phyloP scores from a whole-genome alignment of 257 asterid genomes.

The Craterostigma plantagineum region DNA sequence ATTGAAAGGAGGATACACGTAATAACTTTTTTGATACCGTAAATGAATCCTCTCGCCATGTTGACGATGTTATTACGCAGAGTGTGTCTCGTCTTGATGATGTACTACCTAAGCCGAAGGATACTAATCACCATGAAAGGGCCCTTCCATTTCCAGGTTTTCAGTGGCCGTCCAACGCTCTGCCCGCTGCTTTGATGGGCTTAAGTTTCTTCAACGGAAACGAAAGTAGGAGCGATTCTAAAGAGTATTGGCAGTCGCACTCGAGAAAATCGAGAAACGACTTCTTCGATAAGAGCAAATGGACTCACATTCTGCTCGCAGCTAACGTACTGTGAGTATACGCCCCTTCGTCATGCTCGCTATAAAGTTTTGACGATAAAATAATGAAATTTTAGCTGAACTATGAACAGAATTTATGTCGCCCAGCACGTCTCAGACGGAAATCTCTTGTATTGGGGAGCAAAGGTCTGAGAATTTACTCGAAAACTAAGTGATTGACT shows the following conservation, averaged over 20 bases:
- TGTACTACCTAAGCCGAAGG: slow-evolving; percentile 26
- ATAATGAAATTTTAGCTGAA: slow-evolving; percentile 6
- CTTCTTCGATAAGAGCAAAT: slow-evolving; percentile 38
- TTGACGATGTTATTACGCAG: slow-evolving; percentile 23
- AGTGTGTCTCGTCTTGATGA: slow-evolving; percentile 24
- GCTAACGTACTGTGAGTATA: slow-evolving; percentile 62
- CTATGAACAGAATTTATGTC: slow-evolving; percentile 37
- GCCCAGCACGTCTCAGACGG: slow-evolving; percentile 60
- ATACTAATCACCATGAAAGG: slow-evolving; percentile 25
- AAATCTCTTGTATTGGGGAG: slow-evolving; percentile 59
- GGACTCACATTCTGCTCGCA: slow-evolving; percentile 59
- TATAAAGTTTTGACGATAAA: not conserved
- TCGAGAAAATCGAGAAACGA: slow-evolving; percentile 22
- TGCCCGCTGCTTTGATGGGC: slow-evolving; percentile 26
- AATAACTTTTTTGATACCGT: slow-evolving; percentile 7
- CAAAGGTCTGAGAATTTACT: slow-evolving; percentile 42
- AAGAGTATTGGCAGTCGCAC: slow-evolving; percentile 18
- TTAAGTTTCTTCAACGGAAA: slow-evolving; percentile 42
- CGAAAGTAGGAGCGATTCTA: slow-evolving; percentile 21
- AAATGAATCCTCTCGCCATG: slow-evolving; percentile 8
- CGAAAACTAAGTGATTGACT: not conserved
- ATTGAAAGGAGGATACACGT: not conserved
- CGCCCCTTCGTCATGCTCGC: slow-evolving; percentile 4
- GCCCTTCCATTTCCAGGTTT: slow-evolving; percentile 28
- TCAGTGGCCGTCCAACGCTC: slow-evolving; percentile 29